Conservation (phyloP, 768 basidiomycete genomes). For the Auricularia auricula-judae region DNA sequence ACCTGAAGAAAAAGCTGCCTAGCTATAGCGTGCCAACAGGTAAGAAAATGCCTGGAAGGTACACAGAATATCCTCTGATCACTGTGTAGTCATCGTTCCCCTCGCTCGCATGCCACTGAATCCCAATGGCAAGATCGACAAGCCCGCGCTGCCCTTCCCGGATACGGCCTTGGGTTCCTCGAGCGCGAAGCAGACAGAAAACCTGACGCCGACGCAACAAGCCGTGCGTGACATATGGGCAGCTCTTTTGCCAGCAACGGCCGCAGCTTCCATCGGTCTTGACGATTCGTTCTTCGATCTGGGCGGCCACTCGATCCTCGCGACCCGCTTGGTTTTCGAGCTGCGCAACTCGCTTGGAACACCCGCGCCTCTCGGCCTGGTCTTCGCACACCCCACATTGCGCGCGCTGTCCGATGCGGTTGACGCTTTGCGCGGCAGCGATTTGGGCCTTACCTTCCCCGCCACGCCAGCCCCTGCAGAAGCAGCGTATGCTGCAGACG, state of each 20-base stretch:
- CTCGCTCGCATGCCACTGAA: constrained; percentile 93
- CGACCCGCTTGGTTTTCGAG: constrained; percentile 94
- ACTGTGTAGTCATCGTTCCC: constrained; percentile 40
- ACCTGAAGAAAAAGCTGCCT: constrained; percentile 93
- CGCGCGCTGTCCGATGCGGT: constrained; percentile 62
- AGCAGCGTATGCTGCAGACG: constrained; percentile 74
- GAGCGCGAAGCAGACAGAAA: constrained; percentile 28
- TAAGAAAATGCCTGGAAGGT: constrained; percentile 17
- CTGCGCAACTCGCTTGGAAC: constrained; percentile 87
- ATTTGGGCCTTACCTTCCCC: constrained; percentile 52
- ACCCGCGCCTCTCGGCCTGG: constrained; percentile 80
- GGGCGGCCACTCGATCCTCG: constrained; percentile 96
- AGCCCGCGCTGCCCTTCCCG: constrained; percentile 95
- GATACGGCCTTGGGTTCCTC: constrained; percentile 60
- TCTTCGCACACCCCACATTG: constrained; percentile 88
- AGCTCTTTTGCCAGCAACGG: constrained; percentile 65
- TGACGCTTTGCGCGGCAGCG: constrained; percentile 62
- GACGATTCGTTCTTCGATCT: constrained; percentile 98
- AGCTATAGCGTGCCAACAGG: constrained; percentile 87
- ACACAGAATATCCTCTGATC: not conserved
- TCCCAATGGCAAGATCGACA: constrained; percentile 96
- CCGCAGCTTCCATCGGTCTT: constrained; percentile 56
- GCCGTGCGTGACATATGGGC: constrained; percentile 81
- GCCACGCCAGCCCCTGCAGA: constrained; percentile 18
- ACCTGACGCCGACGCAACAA: constrained; percentile 59